A percentile compares a stretch with the other conserved stretches of the same genome.
These are phyloP conservation scores for Glomus cerebriforme DNA, from an alignment of 192 early-diverging fungal genomes.

Conservation along the genomic window DNA sequence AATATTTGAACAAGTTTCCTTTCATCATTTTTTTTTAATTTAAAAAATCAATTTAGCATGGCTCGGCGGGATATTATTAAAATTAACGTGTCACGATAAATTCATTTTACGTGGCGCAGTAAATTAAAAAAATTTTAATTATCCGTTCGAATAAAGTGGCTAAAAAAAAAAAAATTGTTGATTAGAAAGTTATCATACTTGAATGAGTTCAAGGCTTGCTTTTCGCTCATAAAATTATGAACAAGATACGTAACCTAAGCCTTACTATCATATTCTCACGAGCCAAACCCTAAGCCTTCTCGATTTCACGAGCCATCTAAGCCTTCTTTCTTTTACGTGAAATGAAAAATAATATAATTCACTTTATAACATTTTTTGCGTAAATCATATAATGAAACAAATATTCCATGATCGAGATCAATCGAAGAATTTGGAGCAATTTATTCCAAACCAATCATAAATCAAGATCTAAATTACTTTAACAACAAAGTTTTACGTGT, in stretches of 20 bases:
- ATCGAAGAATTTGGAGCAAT: not conserved
- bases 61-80: no score
- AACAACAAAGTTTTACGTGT: no score
- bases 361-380: no score
- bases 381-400: not conserved
- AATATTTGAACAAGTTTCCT: no score
- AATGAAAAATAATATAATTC: not conserved
- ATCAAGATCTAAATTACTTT: no score
- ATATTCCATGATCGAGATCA: not conserved
- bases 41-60: no score
- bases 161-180: not conserved
- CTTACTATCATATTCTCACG: not conserved
- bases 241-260: not conserved
- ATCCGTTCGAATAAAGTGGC: not conserved
- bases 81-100: no score
- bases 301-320: not conserved
- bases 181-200: not conserved
- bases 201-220: not conserved
- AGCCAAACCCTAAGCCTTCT: not conserved
- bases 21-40: no score
- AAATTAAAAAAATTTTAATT: no score
- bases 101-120: no score
- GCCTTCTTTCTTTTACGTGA: not conserved
- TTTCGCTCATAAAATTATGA: not conserved
- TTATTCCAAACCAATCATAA: no score